A percentile compares a stretch with the other conserved stretches of the same genome.
phyloP scores from a whole-genome alignment of 306 rosid species.

The Vicia sativa region DNA sequence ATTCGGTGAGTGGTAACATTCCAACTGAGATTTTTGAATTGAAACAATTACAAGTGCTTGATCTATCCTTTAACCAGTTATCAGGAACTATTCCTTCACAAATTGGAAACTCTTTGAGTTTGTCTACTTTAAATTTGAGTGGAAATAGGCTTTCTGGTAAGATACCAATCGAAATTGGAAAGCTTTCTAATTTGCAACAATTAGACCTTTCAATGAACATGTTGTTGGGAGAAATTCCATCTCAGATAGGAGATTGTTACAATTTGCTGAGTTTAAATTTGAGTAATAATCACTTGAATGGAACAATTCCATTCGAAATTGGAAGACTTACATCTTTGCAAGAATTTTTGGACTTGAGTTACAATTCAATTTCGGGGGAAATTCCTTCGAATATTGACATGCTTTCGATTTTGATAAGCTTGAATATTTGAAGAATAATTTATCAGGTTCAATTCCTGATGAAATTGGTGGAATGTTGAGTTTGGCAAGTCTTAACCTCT shows the following conservation, averaged over 20 bases:
- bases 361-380: conserved; percentile 51
- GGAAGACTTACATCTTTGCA: conserved; percentile 50
- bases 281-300: conserved; percentile 51
- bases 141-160: conserved; percentile 50
- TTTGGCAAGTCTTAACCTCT: conserved; percentile 48
- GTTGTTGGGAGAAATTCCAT: conserved; percentile 54
- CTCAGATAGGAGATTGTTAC: conserved; percentile 42
- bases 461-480: conserved; percentile 46
- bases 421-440: conserved; percentile 57
- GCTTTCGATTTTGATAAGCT: conserved; percentile 51
- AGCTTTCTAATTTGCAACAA: conserved; percentile 37
- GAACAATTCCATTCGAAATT: conserved; percentile 52
- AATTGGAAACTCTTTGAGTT: conserved; percentile 42
- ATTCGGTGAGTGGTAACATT: conserved; percentile 47
- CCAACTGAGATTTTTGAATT: conserved; percentile 47
- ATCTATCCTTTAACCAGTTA: conserved; percentile 51
- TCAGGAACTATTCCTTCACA: conserved; percentile 52
- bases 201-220: conserved; percentile 55
- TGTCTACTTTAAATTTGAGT: conserved; percentile 36
- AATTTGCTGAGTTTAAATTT: conserved; percentile 45
- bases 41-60: conserved; percentile 22
- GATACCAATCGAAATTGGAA: conserved; percentile 48
- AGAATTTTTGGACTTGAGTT: conserved; percentile 54
- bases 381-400: conserved; percentile 46
- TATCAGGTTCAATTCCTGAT: conserved; percentile 53